These are phyloP conservation scores for Sarocladium strictum DNA, from an alignment of 2,329 filamentous ascomycete genomes.

Conservation along the genomic window DNA sequence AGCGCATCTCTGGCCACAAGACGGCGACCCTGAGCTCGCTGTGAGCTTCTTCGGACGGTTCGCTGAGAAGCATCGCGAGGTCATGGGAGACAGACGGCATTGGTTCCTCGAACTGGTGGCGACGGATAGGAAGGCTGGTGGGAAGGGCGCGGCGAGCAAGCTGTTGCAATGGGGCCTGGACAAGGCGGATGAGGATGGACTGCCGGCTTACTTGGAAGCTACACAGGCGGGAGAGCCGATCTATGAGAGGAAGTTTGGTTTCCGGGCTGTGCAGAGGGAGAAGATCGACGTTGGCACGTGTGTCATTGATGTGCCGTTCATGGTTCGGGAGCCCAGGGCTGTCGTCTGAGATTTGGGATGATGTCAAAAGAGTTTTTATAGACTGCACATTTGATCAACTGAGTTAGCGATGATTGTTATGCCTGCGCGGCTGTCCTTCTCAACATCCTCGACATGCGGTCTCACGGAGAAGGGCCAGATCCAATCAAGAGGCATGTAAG, in stretches of 20 bases:
- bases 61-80: slow-evolving; percentile 24
- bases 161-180: slow-evolving; percentile 42
- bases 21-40: slow-evolving; percentile 29
- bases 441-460: no score
- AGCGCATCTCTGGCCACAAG: slow-evolving; percentile 31
- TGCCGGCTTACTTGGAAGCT: slow-evolving; percentile 44
- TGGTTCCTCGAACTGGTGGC: slow-evolving; percentile 44
- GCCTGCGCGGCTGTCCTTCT: no score
- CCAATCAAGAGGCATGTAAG: no score
- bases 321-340: not conserved
- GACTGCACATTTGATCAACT: no score
- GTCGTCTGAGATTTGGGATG: not conserved
- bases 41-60: slow-evolving; percentile 34
- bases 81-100: slow-evolving; percentile 37
- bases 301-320: slow-evolving; percentile 17
- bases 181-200: slow-evolving; percentile 35
- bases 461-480: no score
- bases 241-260: slow-evolving; percentile 42
- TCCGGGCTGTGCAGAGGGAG: slow-evolving; percentile 30
- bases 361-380: not conserved
- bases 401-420: no score
- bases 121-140: slow-evolving; percentile 35
- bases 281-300: slow-evolving; percentile 27
- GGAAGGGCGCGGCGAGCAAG: slow-evolving; percentile 36
- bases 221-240: slow-evolving; percentile 39